These are phyloP conservation scores for Phytophthora cajani DNA, from an alignment of 352 stramenopile species.

Conservation along the genomic window DNA sequence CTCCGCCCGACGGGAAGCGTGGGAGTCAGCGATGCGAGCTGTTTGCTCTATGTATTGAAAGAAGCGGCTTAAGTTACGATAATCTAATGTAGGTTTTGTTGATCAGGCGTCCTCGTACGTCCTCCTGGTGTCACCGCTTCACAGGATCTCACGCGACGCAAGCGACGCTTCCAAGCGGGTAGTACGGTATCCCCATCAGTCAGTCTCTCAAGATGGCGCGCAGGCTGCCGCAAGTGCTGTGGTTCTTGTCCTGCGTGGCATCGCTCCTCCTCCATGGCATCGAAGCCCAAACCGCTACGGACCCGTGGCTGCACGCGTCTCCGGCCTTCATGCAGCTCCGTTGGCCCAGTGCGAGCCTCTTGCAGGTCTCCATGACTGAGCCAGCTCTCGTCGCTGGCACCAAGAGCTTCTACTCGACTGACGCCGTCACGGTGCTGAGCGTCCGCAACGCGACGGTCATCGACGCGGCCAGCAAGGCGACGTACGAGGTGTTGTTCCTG, in stretches of 20 bases:
- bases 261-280: conserved; percentile 6
- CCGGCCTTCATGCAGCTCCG: conserved; percentile 31
- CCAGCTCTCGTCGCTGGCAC: conserved; percentile 25
- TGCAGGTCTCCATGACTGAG: conserved; percentile 39
- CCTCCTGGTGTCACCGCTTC: conserved; percentile 13
- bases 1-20: conserved; percentile 10
- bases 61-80: conserved; percentile 34
- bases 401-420: conserved; percentile 35
- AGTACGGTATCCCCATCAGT: conserved; percentile 1
- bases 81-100: conserved; percentile 34
- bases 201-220: conserved; percentile 5
- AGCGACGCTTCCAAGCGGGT: conserved; percentile 9
- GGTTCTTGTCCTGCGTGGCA: conserved; percentile 18
- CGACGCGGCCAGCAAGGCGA: conserved; percentile 24
- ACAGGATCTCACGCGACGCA: conserved; percentile 17
- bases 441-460: conserved; percentile 30
- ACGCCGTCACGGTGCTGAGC: conserved; percentile 32
- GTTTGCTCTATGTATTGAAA: conserved; percentile 29
- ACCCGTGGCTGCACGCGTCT: conserved; percentile 21
- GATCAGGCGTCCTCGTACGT: conserved; percentile 7
- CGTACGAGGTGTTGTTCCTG: conserved; percentile 40
- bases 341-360: conserved; percentile 39
- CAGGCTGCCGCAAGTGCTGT: conserved; percentile 2
- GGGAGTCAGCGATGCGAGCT: conserved; percentile 12
- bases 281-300: not conserved